phyloP scores from a whole-genome alignment of 2,329 filamentous ascomycete genomes.

The Botrytis deweyae region DNA sequence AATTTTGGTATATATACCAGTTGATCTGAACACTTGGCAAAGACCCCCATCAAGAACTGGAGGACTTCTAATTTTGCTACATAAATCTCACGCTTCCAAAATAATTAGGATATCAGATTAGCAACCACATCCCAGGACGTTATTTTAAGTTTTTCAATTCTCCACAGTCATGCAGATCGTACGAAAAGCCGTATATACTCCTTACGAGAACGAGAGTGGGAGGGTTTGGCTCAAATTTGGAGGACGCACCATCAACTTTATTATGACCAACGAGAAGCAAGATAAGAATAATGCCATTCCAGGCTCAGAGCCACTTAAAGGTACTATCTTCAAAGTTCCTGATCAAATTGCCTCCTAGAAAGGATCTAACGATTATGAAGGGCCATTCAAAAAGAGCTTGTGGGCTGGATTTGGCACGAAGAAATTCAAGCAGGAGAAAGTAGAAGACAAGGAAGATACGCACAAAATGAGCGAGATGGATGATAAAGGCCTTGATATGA shows the following conservation, averaged over 20 bases:
- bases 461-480: background rate
- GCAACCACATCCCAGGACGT: no score
- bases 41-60: background rate
- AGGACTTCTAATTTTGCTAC: background rate
- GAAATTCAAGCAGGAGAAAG: background rate
- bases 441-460: background rate
- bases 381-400: background rate
- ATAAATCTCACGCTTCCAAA: background rate
- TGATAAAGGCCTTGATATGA: slow-evolving; percentile 3
- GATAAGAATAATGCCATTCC: no score
- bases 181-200: background rate
- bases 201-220: background rate
- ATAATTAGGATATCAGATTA: background rate
- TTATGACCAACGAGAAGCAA: background rate
- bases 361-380: background rate
- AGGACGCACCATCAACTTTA: background rate
- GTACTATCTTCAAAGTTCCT: background rate
- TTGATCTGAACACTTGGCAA: background rate
- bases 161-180: background rate
- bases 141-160: background rate
- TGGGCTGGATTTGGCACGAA: background rate
- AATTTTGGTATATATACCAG: background rate
- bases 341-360: background rate
- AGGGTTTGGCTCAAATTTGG: background rate
- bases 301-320: background rate